Evolutionary conservation across 805 yeast species (phyloP), one percentile per base, ranked within the genome.

Genomic region (Monosporozyma unispora): DNA sequence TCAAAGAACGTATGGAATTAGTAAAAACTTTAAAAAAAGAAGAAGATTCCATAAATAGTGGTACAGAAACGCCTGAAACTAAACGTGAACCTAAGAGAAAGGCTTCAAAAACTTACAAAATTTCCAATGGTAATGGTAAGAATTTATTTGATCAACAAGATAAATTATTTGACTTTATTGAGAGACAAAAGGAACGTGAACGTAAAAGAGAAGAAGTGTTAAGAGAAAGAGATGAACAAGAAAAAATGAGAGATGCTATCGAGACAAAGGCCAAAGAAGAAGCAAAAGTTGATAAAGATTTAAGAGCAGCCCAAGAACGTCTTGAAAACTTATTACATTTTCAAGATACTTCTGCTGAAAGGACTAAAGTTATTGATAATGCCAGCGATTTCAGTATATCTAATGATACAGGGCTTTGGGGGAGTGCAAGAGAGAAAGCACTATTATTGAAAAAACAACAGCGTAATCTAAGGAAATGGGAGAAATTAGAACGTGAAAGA

Each of bases 311-410:
- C 0, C 84, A 86, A 56, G 79, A 78, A 43, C 71, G 90, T 46
- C 69, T 93, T 45, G 86, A 87, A 29, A 83, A 79, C 29, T 69
- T 93, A 45, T 70, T 93, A 42, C 77, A 80, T 53, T 93, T 82
- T 64, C 99, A 93, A 64, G 87, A 79, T 2, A 81, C 90, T 16
- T 86, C 95, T 6, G 87, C 90, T 1, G 95, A 88, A 63, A 75
- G 99, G 63, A 93, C 99, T 0, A 80, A 79, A 57, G 88, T 93
- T 54, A 90, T 95, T 38, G 99, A 93, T 63, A 83, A 87, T 61
- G 96, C 95, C 0, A 80, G 95, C 4, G 99, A 93, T 63, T 66
- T 82, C 49, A 70, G 76, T 14, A 68, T 74, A 33, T 79, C 87
- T 0, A 70, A 71, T 2, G 68, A 76, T 0, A 74, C 73, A 29